A percentile compares a stretch with the other conserved stretches of the same genome.
Evolutionary conservation across 371 early-diverging fungal genomes (phyloP).

Genomic region (Phascolomyces articulosus): DNA sequence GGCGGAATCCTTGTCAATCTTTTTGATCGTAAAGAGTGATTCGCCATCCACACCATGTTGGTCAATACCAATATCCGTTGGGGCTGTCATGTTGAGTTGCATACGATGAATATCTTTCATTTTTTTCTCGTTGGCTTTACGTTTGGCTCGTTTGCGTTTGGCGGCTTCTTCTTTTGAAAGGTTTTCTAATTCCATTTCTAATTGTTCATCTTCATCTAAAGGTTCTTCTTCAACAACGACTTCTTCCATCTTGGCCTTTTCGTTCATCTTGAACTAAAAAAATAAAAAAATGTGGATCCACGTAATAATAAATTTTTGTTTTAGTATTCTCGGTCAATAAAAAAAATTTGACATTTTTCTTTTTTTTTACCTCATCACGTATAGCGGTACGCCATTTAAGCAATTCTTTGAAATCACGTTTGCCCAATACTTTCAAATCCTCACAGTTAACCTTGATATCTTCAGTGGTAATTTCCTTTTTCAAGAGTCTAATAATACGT

Average conservation of each 20-base stretch:
- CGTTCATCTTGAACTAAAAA: slow-evolving; percentile 42
- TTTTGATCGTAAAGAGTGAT: slow-evolving; percentile 60
- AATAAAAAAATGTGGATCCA: slow-evolving; percentile 11
- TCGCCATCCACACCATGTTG: slow-evolving; percentile 68
- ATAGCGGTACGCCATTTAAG: slow-evolving; percentile 87
- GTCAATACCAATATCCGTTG: slow-evolving; percentile 85
- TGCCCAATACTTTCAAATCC: slow-evolving; percentile 94
- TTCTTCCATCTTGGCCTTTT: slow-evolving; percentile 56
- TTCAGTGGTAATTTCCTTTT: slow-evolving; percentile 75
- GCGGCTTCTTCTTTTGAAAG: slow-evolving; percentile 63
- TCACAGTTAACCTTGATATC: slow-evolving; percentile 79
- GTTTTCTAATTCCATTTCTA: slow-evolving; percentile 63
- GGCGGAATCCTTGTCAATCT: slow-evolving; percentile 57
- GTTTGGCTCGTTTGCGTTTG: slow-evolving; percentile 60
- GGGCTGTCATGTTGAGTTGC: slow-evolving; percentile 92
- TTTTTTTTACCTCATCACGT: slow-evolving; percentile 62
- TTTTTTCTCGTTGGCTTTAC: slow-evolving; percentile 74
- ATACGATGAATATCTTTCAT: slow-evolving; percentile 84
- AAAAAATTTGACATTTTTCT: slow-evolving; percentile 19
- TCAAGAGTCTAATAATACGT: slow-evolving; percentile 34
- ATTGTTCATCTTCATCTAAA: slow-evolving; percentile 60
- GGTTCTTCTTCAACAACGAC: slow-evolving; percentile 55
- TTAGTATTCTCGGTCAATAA: slow-evolving; percentile 15
- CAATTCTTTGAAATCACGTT: slow-evolving; percentile 87
- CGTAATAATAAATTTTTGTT: too few relatives aligned